Percentiles rank a stretch among this genome's conserved stretches.
Evolutionary conservation across 371 early-diverging fungal genomes (phyloP).

Genomic region (Apophysomyces trapeziformis): DNA sequence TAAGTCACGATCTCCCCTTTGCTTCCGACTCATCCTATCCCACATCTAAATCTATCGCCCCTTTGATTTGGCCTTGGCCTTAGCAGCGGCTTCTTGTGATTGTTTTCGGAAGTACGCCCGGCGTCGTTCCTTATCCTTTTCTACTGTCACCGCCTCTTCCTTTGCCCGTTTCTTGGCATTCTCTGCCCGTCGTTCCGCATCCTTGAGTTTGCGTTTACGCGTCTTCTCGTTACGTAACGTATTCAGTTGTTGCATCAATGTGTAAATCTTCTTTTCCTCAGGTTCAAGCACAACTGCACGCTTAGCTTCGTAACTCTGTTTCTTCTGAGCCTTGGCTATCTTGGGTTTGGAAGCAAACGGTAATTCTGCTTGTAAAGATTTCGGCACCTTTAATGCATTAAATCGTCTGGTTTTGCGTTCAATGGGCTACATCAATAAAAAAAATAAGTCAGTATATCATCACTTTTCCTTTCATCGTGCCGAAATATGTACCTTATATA

Average conservation of each 20-base stretch:
- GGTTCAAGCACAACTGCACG: constrained; percentile 92
- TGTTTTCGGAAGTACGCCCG: constrained; percentile 55
- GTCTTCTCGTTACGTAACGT: constrained; percentile 87
- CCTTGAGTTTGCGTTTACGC: constrained; percentile 73
- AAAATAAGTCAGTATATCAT: background rate
- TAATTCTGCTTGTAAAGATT: constrained; percentile 77
- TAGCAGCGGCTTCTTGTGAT: constrained; percentile 24
- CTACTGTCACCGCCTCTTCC: constrained; percentile 45
- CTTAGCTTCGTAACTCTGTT: constrained; percentile 59
- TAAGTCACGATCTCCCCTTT: constrained; percentile 10
- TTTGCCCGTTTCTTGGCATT: constrained; percentile 64
- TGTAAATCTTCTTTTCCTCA: constrained; percentile 84
- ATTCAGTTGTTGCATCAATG: constrained; percentile 84
- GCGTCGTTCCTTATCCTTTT: constrained; percentile 52
- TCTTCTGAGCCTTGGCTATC: constrained; percentile 48
- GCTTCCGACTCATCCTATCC: background rate
- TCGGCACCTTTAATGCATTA: constrained; percentile 86
- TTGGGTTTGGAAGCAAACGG: constrained; percentile 95
- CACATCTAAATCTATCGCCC: background rate
- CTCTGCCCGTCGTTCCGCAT: constrained; percentile 48
- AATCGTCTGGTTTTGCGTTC: constrained; percentile 85
- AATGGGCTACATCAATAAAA: constrained; percentile 58
- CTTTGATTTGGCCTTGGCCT: constrained; percentile 15
- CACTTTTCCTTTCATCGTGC: background rate
- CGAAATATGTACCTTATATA: constrained; percentile 68